Evolutionary conservation across 768 basidiomycete genomes (phyloP), one percentile per base, ranked within the genome.

Genomic region (Termitomyces sp.): DNA sequence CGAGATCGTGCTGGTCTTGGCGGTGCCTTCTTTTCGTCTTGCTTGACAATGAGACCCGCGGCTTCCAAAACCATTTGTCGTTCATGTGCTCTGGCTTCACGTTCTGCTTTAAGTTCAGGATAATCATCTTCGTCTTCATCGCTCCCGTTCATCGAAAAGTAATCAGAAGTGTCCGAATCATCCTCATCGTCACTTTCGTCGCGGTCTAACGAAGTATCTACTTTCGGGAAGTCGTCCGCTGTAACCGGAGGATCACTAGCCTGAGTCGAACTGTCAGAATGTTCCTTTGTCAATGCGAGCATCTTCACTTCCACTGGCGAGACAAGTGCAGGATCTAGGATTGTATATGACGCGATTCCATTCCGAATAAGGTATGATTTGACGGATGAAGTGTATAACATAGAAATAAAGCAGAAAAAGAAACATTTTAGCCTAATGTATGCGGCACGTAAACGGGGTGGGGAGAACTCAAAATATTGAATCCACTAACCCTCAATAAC

Each of bases 401-500:
- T 78, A 75, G 70, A 74, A 76, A 77, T 75, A 69, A 79, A 81
- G 75, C 70, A 77, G 72, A 82, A 77, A 81, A 78, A 80, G 76
- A 75, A 60, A 72, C 78, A 80, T 79, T 93, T 93, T 83, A 95
- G 91, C 85, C 91, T 92, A 86, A 73, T 61, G 78, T 79, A 75
- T 72, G 77, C 72, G 68, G 70, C 65, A 79, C 72, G 79, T 83
- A 81, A 85, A 84, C 77, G 77, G 78, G 76, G 78, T 32, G 32
- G 49, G 77, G 74, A 68, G 74, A 76, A 83, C 82, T 81, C 79
- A 81, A 75, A 70, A 66, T 66, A 72, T 72, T 72, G 67, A 76
- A 72, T 70, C 67, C 73, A 96, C 95, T 96, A 88, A 96, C 96
- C 92, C 84, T 89, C 84, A 68, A 80, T 79, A 66, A 87, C 72